phyloP scores from a whole-genome alignment of 2,329 filamentous ascomycete genomes.

The Neocatenulostroma microsporum region DNA sequence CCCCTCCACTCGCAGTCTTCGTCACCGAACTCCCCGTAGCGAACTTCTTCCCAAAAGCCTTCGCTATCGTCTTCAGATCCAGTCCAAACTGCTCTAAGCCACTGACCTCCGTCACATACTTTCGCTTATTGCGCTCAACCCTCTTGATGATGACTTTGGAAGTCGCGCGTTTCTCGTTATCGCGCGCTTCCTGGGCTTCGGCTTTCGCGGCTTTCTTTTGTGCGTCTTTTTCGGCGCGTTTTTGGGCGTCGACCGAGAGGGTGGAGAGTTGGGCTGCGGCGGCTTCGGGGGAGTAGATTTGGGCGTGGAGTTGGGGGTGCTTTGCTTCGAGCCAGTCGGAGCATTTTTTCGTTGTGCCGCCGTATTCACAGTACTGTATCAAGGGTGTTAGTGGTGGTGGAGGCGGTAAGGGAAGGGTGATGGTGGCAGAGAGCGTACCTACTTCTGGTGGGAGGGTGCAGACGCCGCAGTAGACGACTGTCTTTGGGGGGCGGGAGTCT shows the following conservation, averaged over 20 bases:
- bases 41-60: constrained; percentile 65
- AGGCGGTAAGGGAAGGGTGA: constrained; percentile 1
- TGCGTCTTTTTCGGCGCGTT: constrained; percentile 91
- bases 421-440: constrained; percentile 34
- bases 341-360: constrained; percentile 92
- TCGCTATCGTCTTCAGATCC: constrained; percentile 77
- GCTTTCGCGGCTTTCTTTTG: constrained; percentile 96
- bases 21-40: constrained; percentile 90
- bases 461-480: constrained; percentile 57
- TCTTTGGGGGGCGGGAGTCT: constrained; percentile 37
- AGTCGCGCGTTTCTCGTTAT: constrained; percentile 72
- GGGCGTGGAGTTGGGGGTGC: constrained; percentile 64
- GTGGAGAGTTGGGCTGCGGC: constrained; percentile 76
- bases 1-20: constrained; percentile 65
- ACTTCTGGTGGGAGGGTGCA: constrained; percentile 62
- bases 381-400: constrained; percentile 8
- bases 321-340: constrained; percentile 84
- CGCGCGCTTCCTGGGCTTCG: constrained; percentile 73
- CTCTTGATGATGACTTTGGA: constrained; percentile 87
- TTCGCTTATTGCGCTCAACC: constrained; percentile 96
- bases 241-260: constrained; percentile 83
- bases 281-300: constrained; percentile 70
- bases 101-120: constrained; percentile 87
- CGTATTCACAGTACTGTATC: constrained; percentile 94
- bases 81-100: constrained; percentile 85